A percentile compares a stretch with the other conserved stretches of the same genome.
Conservation (phyloP, 225 moss, liverwort and hornwort genomes). For the Straminergon stramineum region DNA sequence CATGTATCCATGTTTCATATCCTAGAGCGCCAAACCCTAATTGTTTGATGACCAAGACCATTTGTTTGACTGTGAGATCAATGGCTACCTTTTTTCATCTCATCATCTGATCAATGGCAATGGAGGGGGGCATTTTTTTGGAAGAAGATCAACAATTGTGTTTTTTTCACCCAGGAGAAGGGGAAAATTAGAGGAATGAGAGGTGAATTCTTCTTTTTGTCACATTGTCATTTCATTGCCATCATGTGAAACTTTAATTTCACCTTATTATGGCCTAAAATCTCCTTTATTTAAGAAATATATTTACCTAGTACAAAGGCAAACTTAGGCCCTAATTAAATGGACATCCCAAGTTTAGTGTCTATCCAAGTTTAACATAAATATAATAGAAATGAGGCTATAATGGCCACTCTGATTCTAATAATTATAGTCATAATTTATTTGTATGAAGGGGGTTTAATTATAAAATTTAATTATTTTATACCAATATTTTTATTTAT, state of each 20-base stretch:
- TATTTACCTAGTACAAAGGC: background rate
- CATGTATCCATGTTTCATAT: no score
- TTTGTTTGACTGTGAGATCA: no score
- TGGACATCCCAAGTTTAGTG: background rate
- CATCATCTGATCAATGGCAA: no score
- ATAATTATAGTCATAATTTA: background rate
- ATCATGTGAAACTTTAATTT: fast-evolving
- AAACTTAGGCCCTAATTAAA: background rate
- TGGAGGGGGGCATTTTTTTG: no score
- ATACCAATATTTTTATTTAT: background rate
- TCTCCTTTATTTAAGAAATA: background rate
- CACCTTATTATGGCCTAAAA: background rate
- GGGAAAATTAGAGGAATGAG: no score
- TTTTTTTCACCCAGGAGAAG: no score
- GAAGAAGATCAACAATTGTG: no score
- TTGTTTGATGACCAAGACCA: no score
- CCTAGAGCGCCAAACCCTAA: no score
- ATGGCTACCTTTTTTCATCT: no score
- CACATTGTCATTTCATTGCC: background rate
- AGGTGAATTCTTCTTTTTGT: no score
- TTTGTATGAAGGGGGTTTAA: background rate
- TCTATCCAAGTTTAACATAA: background rate
- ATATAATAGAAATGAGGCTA: background rate
- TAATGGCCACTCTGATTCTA: fast-evolving
- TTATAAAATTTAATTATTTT: background rate